Base-by-base conservation (phyloP, 2,329 filamentous ascomycete genomes). In the Colletotrichum eremochloae region DNA sequence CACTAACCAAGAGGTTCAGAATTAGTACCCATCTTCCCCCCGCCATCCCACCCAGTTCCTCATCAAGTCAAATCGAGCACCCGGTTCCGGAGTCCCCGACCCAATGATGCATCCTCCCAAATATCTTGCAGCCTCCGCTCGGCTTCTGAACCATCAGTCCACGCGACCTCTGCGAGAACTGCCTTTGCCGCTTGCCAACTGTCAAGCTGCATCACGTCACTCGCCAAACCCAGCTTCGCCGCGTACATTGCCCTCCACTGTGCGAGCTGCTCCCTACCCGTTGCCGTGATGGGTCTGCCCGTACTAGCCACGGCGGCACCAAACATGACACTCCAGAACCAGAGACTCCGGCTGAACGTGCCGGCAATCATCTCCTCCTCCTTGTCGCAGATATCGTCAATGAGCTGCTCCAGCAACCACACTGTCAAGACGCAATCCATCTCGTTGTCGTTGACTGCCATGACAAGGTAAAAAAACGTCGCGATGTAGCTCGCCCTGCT, bases 281-380 rank as follows among this genome's bases (percentile, higher is more conserved):
- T 75, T 3, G 76, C 74, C 52, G 81, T 83, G 57, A 77, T 78
- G 31, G 81, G 77, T 66, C 79, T 79, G 18, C 81, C 82, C n/a
- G 82, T 78, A 63, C 78, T 78, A 53, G 82, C 82, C 56, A 82
- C 81, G 46, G 83, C 83, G 12, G 84, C 83, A 53, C 83, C 83
- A 69, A 86, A 84, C 77, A 85, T 80, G 56, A 84, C 82, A 31
- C 83, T 84, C 82, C 84, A 86, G 44, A 86, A 81, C 84, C 84
- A 86, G 40, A 85, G 76, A 62, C 82, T 80, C 69, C 80, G 81
- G 67, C 80, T 83, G 77, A 84, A 85, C 24, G 79, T 77, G n/a
- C 82, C 84, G 66, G 80, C 79, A 63, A 80, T 78, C 77, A 85
- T 82, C 52, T 80, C 78, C 38, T 76, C 76, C 74, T 85, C 83